A percentile compares a stretch with the other conserved stretches of the same genome.
Conservation (phyloP, 192 early-diverging fungal species). For the Rhizophagus clarus region DNA sequence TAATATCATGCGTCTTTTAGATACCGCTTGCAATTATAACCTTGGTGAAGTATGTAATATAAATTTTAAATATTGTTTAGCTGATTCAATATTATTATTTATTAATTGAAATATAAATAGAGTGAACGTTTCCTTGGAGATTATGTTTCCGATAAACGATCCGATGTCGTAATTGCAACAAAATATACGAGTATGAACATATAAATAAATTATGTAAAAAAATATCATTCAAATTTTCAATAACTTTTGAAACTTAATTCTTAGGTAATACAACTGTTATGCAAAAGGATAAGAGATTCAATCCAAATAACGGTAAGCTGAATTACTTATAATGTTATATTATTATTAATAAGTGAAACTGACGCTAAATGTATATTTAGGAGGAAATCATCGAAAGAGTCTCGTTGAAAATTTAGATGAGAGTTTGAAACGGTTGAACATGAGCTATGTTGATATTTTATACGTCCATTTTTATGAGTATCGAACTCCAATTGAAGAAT, state of each 20-base stretch:
- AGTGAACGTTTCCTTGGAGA: slow-evolving; percentile 58
- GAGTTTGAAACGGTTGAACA: slow-evolving; percentile 55
- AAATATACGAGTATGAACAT: slow-evolving; percentile 47
- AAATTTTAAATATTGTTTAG: not conserved
- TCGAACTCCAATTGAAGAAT: slow-evolving; percentile 65
- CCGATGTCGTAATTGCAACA: slow-evolving; percentile 60
- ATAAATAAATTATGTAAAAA: not conserved
- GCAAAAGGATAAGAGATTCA: not conserved
- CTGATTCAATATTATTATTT: not conserved
- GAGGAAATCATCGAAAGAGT: slow-evolving; percentile 46
- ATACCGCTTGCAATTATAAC: not conserved
- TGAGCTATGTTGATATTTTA: slow-evolving; percentile 47
- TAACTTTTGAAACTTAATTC: not conserved
- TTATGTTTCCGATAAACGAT: slow-evolving; percentile 53
- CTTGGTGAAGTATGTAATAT: not conserved
- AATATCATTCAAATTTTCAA: not conserved
- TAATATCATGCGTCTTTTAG: not conserved
- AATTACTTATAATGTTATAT: not conserved
- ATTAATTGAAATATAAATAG: slow-evolving; percentile 3
- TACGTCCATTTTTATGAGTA: slow-evolving; percentile 53
- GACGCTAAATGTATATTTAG: slow-evolving; percentile 29
- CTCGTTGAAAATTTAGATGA: slow-evolving; percentile 56
- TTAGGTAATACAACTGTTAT: not conserved
- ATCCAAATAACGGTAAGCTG: not conserved
- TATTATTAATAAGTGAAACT: slow-evolving; percentile 9